A percentile compares a stretch with the other conserved stretches of the same genome.
Evolutionary conservation across 2,329 filamentous ascomycete species (phyloP).

Genomic region (Gnomoniopsis smithogilvyi): DNA sequence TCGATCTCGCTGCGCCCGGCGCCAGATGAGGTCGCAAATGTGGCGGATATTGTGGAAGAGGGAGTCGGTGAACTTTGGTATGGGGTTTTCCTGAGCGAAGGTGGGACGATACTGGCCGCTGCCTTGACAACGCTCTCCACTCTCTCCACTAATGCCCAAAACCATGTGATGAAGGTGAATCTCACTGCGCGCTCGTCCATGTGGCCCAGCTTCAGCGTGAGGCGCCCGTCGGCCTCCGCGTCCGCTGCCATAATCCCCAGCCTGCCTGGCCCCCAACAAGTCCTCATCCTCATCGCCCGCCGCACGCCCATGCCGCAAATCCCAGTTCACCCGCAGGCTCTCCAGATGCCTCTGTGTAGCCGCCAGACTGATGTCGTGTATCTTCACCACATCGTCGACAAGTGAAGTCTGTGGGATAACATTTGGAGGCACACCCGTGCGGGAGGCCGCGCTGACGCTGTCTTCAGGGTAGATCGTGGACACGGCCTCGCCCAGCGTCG

Average conservation of each 20-base stretch:
- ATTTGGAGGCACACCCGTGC: background rate
- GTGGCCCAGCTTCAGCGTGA: background rate
- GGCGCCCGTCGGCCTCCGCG: background rate
- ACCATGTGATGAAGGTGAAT: background rate
- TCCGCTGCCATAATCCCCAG: background rate
- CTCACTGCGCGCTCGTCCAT: conserved; percentile 2
- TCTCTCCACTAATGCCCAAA: background rate
- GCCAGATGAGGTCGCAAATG: conserved; percentile 31
- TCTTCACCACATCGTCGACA: conserved; percentile 4
- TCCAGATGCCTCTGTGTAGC: conserved; percentile 23
- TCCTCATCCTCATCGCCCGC: background rate
- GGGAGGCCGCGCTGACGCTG: background rate
- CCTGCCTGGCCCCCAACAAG: background rate
- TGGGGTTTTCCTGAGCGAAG: background rate
- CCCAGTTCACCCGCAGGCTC: conserved; percentile 20
- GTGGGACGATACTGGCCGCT: background rate
- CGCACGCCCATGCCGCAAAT: conserved; percentile 16
- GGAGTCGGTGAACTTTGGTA: conserved; percentile 22
- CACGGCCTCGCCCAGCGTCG: background rate
- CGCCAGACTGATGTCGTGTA: conserved; percentile 24
- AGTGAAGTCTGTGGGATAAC: background rate
- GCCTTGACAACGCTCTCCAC: background rate
- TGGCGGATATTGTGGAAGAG: conserved; percentile 28
- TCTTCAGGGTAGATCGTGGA: conserved; percentile 3
- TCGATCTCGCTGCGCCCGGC: conserved; percentile 27